Evolutionary conservation across 352 stramenopile species (phyloP).

Genomic region (Phytopythium sindhum): DNA sequence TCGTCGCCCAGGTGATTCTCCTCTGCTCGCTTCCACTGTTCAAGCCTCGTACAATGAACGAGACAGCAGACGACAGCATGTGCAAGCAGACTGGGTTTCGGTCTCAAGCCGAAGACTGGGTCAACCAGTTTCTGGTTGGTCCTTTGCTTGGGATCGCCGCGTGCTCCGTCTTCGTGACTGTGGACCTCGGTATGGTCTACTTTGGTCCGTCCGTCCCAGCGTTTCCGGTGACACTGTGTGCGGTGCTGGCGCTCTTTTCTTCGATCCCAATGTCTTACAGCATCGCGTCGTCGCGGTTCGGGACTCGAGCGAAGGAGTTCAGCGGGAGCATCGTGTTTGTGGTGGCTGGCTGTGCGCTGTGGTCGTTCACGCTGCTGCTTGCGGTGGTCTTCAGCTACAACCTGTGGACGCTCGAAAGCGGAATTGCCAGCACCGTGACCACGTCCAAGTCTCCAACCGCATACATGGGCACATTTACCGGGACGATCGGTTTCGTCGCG

Average conservation of each 20-base stretch:
- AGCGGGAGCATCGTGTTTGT: constrained; percentile 49
- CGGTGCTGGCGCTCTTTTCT: constrained; percentile 42
- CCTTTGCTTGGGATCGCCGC: constrained; percentile 34
- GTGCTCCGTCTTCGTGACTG: constrained; percentile 43
- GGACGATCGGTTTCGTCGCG: constrained; percentile 38
- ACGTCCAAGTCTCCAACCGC: constrained; percentile 13
- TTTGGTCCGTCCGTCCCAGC: constrained; percentile 40
- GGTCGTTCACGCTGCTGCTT: constrained; percentile 56
- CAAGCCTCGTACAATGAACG: constrained; percentile 9
- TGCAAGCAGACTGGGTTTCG: constrained; percentile 3
- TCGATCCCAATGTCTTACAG: constrained; percentile 53
- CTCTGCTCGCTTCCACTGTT: constrained; percentile 41
- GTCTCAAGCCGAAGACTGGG: constrained; percentile 19
- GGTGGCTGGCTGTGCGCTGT: constrained; percentile 45
- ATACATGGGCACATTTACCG: constrained; percentile 50
- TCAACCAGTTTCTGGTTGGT: constrained; percentile 36
- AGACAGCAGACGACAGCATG: too few relatives aligned
- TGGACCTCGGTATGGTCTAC: constrained; percentile 43
- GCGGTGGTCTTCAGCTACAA: constrained; percentile 42
- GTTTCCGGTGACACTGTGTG: constrained; percentile 43
- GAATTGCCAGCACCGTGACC: background rate
- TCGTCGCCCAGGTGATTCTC: constrained; percentile 32
- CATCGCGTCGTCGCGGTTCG: constrained; percentile 28
- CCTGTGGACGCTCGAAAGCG: constrained; percentile 31
- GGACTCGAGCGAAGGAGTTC: constrained; percentile 23